Base-by-base conservation (phyloP, 495 filamentous ascomycete species). In the Coniosporium apollinis region DNA sequence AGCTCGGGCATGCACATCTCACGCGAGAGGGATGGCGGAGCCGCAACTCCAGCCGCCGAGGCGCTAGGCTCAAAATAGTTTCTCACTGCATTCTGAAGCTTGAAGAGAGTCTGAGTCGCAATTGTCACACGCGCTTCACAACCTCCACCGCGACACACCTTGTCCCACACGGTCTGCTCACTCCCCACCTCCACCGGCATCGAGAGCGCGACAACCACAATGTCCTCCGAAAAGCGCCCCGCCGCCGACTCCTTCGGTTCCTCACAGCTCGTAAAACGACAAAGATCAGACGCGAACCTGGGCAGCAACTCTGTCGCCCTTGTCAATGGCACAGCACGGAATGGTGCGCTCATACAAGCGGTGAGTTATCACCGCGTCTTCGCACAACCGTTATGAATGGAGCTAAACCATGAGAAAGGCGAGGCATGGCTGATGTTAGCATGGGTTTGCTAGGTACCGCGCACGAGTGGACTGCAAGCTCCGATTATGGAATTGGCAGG, bases 401-500 rank as follows among this genome's bases (percentile, higher is more conserved):
- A 31, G 49, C 50, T 51, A 44, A 53, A 49, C 18, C 37, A 33
- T 14, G 19, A 13, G 11, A 22, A 14, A 25, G 40, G 42, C 28
- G 34, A 36, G 21, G 17, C 26, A 20, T 22, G 46, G 39, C 42
- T 47, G 58, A 51, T 58, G 56, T 22, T 16, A 18, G 30, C 21
- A 17, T 38, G 39, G 24, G 30, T 18, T 38, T 13, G 10, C 33
- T 64, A 93, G 86, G 65, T 72, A 43, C 74, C 78, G 24, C 69
- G 87, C 44, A 87, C 86, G 28, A 92, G 82, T 54, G 76, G 73
- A 26, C 69, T 96, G 5, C 78, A 91, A 52, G 80, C 89, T 31
- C 87, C 87, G 3, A 74, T 94, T 33, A 94, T 97, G 83, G 86
- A 97, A 56, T 65, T 97, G 22, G 75, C 75, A 32, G 87, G 86